Evolutionary conservation across 116 monocot genomes (phyloP), one percentile per base, ranked within the genome.

Genomic region (Trichopus zeylanicus): DNA sequence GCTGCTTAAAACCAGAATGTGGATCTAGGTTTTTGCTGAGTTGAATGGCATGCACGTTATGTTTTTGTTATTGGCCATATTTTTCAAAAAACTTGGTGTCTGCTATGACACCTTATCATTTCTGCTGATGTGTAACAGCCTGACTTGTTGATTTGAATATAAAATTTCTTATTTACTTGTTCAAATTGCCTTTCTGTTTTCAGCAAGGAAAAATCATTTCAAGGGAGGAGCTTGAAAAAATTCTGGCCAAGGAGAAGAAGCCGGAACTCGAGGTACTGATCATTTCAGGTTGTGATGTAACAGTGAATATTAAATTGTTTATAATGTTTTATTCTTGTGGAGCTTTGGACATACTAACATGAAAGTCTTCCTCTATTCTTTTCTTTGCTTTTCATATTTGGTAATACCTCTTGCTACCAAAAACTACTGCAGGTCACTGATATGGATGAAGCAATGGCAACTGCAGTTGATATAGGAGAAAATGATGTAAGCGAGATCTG

Each of bases 401-500:
- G 42, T 42, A 12, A 42, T 42, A 13, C n/a, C 42, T 2, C n/a
- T 42, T 13, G 7, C n/a, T 4, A 16, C 12, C 13, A 16, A 6
- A 1, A 42, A 42, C 42, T 13, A 55, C 42, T 60, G 63, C 78
- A 89, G 90, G 55, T 90, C 28, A 67, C 78, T 65, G 95, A 86
- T 62, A 68, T 87, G 49, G 90, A 90, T 75, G 86, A 95, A 55
- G 87, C 90, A 19, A 81, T 90, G 90, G 83, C 84, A 72, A 81
- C 63, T 79, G 95, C 95, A 30, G 81, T 95, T 60, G 95, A 95
- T 73, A 95, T 95, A 21, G 95, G 95, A 53, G 87, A 95, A 53
- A 79, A 74, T 64, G 83, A 86, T 70, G 95, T 90, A 57, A 78
- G 89, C 69, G 20, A 6, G 63, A 33, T 10, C 6, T 18, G 16